Conservation (phyloP, 345 rosid species). For the Linum lewisii region DNA sequence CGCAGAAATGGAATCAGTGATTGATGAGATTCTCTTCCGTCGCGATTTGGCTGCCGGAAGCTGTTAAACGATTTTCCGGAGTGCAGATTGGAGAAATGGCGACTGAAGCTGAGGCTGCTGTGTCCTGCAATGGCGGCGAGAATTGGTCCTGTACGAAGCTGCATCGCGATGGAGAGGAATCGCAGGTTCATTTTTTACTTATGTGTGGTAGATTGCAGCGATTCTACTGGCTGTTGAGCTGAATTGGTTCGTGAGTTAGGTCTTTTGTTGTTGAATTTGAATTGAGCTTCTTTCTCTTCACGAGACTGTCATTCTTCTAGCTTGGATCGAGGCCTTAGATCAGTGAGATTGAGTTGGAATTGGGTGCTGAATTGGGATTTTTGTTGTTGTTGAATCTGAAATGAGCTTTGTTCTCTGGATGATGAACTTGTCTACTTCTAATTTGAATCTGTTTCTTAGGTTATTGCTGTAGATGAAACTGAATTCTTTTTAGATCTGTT, state of each 20-base stretch:
- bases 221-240: no score
- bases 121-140: background rate
- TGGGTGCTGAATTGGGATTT: background rate
- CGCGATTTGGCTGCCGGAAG: background rate
- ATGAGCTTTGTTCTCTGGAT: background rate
- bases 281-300: no score
- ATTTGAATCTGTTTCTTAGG: background rate
- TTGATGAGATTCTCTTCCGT: no score
- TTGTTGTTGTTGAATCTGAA: background rate
- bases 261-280: no score
- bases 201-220: no score
- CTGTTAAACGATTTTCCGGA: background rate
- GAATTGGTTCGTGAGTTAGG: no score
- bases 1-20: no score
- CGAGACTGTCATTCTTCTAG: no score
- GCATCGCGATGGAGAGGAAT: background rate
- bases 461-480: no score
- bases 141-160: no score
- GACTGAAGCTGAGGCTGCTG: background rate
- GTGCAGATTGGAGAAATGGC: background rate
- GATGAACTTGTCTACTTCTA: background rate
- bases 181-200: background rate
- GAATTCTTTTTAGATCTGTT: no score
- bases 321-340: no score
- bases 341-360: background rate